phyloP scores from a whole-genome alignment of 192 early-diverging fungal genomes.

The Backusella macrospora region DNA sequence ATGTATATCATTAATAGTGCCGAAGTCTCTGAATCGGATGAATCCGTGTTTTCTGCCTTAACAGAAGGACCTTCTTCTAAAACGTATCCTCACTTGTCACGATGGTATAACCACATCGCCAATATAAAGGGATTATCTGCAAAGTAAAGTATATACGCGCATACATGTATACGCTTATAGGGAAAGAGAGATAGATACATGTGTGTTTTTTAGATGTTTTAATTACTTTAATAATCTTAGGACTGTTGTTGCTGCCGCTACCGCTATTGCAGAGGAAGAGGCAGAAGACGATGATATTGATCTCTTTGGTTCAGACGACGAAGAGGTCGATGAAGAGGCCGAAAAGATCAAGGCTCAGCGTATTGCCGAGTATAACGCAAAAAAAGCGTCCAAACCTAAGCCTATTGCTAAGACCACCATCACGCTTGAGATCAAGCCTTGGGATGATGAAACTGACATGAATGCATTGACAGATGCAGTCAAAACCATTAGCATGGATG shows the following conservation, averaged over 20 bases:
- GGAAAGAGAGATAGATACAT: no score
- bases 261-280: constrained; percentile 57
- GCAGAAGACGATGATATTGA: constrained; percentile 91
- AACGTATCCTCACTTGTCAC: constrained; percentile 83
- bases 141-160: constrained; percentile 45
- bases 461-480: constrained; percentile 72
- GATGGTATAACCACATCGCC: constrained; percentile 96
- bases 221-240: no score
- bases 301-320: constrained; percentile 94
- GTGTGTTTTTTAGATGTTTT: no score
- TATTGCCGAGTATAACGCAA: constrained; percentile 87
- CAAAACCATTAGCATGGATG: constrained; percentile 79
- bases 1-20: constrained; percentile 41
- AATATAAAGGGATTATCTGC: constrained; percentile 50
- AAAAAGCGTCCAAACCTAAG: constrained; percentile 90
- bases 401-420: constrained; percentile 90
- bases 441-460: constrained; percentile 97
- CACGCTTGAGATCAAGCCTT: constrained; percentile 94
- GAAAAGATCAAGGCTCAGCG: constrained; percentile 87
- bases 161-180: no score
- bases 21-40: constrained; percentile 83
- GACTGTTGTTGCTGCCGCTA: constrained; percentile 48
- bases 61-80: constrained; percentile 69
- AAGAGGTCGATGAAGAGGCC: constrained; percentile 89
- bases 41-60: constrained; percentile 82